Percentiles rank a stretch among this genome's conserved stretches.
phyloP scores from a whole-genome alignment of 371 early-diverging fungal species.

The Zopfochytrium polystomum region DNA sequence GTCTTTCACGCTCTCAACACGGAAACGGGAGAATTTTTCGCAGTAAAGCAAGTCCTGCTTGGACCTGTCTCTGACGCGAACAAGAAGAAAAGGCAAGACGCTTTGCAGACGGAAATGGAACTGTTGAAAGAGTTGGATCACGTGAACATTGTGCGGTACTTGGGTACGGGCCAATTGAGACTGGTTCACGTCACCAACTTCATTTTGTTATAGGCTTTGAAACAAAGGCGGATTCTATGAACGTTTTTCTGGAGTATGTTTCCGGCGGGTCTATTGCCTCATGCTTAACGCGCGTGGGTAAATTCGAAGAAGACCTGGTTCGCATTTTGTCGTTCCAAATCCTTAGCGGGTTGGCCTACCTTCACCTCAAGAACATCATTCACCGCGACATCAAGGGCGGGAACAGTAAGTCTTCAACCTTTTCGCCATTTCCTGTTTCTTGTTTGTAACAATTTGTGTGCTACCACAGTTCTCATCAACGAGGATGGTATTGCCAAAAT shows the following conservation, averaged over 20 bases:
- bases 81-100: constrained; percentile 30
- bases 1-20: constrained; percentile 85
- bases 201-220: constrained; percentile 39
- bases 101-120: constrained; percentile 67
- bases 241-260: constrained; percentile 97
- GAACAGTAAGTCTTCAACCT: constrained; percentile 60
- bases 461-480: constrained; percentile 50
- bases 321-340: constrained; percentile 88
- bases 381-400: constrained; percentile 98
- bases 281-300: constrained; percentile 77
- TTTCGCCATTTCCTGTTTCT: background rate
- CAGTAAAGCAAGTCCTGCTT: constrained; percentile 84
- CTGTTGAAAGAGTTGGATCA: constrained; percentile 70
- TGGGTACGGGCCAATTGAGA: constrained; percentile 25
- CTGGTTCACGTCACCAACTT: no score
- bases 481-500: constrained; percentile 90
- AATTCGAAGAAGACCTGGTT: constrained; percentile 78
- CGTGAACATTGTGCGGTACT: constrained; percentile 47
- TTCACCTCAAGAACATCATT: constrained; percentile 61
- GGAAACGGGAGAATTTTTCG: constrained; percentile 84
- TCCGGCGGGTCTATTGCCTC: constrained; percentile 77
- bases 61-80: constrained; percentile 18
- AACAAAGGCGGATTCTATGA: constrained; percentile 65
- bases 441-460: background rate
- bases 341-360: constrained; percentile 75